phyloP scores from a whole-genome alignment of 176 grass and related monocot genomes.

The maize (Zea mays) region DNA sequence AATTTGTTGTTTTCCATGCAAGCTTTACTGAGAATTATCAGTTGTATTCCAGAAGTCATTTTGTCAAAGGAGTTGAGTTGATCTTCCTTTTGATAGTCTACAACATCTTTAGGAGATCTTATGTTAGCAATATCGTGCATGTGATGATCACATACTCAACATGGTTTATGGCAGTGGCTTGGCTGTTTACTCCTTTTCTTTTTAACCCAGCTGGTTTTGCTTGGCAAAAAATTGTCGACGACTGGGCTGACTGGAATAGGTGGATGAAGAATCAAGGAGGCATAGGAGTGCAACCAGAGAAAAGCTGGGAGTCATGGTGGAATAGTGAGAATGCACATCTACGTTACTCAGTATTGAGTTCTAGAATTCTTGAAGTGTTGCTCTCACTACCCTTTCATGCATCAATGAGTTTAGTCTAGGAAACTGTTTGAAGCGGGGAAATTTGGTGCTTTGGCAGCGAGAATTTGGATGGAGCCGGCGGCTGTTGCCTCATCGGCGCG shows the following conservation, averaged over 20 bases:
- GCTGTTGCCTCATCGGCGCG: no score
- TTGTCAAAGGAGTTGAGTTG: slow-evolving; percentile 95
- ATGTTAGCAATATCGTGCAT: slow-evolving; percentile 62
- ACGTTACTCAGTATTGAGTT: slow-evolving; percentile 65
- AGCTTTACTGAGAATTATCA: no score
- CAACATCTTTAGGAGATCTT: slow-evolving; percentile 75
- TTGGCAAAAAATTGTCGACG: slow-evolving; percentile 91
- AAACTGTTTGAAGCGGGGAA: no score
- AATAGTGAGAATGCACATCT: slow-evolving; percentile 86
- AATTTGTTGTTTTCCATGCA: no score
- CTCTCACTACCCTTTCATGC: slow-evolving; percentile 86
- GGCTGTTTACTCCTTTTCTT: slow-evolving; percentile 89
- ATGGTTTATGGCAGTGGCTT: slow-evolving; percentile 93
- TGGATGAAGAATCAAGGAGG: slow-evolving; percentile 95
- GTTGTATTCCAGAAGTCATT: no score
- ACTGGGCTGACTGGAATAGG: slow-evolving; percentile 83
- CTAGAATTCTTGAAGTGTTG: slow-evolving; percentile 77
- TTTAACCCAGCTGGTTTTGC: slow-evolving; percentile 91
- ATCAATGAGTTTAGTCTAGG: no score
- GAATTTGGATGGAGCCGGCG: no score
- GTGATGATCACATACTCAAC: slow-evolving; percentile 89
- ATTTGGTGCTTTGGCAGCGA: no score
- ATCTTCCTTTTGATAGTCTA: slow-evolving; percentile 79
- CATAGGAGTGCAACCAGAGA: slow-evolving; percentile 80
- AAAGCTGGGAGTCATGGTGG: slow-evolving; percentile 99